Conservation (phyloP, 805 yeast genomes). For the Kregervanrija delftensis region DNA sequence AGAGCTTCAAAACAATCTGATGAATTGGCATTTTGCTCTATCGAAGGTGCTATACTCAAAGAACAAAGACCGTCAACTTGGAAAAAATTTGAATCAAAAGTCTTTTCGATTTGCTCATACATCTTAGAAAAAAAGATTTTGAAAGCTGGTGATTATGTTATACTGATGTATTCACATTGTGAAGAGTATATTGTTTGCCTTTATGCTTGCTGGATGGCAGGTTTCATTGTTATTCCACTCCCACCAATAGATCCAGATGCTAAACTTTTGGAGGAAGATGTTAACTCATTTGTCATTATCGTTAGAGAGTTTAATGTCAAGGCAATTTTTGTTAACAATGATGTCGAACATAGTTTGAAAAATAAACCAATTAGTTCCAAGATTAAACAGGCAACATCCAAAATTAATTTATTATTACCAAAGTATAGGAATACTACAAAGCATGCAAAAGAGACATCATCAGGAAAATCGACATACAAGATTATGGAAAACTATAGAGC, state of each 20-base stretch:
- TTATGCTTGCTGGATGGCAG: conserved; percentile 80
- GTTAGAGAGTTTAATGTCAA: conserved; percentile 65
- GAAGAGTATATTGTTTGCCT: conserved; percentile 82
- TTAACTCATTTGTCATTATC: conserved; percentile 55
- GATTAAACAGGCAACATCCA: conserved; percentile 37
- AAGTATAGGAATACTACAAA: conserved; percentile 64
- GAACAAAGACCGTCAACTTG: conserved; percentile 49
- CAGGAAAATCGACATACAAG: conserved; percentile 31
- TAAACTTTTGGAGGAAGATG: conserved; percentile 61
- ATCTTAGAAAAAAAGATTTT: conserved; percentile 60
- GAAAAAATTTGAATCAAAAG: conserved; percentile 72
- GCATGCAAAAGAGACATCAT: conserved; percentile 33
- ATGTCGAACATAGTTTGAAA: conserved; percentile 63
- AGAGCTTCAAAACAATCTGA: conserved; percentile 71
- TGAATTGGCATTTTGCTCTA: conserved; percentile 60
- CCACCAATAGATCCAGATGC: conserved; percentile 57
- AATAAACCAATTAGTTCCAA: conserved; percentile 57
- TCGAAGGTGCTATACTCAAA: conserved; percentile 33
- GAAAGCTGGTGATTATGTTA: conserved; percentile 63
- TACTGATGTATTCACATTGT: conserved; percentile 77
- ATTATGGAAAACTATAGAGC: conserved; percentile 31
- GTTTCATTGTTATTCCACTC: conserved; percentile 71
- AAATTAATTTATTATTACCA: conserved; percentile 30
- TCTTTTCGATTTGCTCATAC: conserved; percentile 68
- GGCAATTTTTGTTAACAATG: conserved; percentile 72